A percentile compares a stretch with the other conserved stretches of the same genome.
These are phyloP conservation scores for Pyrrhoderma lamaoense DNA, from an alignment of 1,284 basidiomycete genomes.

Conservation along the genomic window DNA sequence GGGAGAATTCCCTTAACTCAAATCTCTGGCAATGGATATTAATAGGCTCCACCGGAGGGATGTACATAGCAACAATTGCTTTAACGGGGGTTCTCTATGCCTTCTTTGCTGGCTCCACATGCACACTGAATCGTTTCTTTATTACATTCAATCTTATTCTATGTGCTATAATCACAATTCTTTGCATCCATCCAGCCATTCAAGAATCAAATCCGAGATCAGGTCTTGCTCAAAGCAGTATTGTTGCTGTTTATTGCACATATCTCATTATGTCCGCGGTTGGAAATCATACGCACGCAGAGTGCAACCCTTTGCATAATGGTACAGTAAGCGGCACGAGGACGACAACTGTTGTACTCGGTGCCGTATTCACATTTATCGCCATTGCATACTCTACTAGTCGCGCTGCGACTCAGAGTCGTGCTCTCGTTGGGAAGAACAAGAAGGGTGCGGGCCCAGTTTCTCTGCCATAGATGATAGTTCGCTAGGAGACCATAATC, in stretches of 20 bases:
- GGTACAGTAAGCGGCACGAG: constrained; percentile 60
- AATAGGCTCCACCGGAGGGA: constrained; percentile 84
- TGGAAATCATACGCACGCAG: constrained; percentile 80
- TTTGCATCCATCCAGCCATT: constrained; percentile 81
- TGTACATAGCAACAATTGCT: constrained; percentile 80
- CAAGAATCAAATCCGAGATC: constrained; percentile 94
- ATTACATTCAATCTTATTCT: constrained; percentile 90
- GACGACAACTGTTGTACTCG: constrained; percentile 84
- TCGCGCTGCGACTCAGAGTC: constrained; percentile 91
- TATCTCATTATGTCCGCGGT: constrained; percentile 95
- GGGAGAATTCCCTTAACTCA: constrained; percentile 75
- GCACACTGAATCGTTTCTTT: constrained; percentile 90
- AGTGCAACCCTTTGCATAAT: constrained; percentile 83
- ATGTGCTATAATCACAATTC: constrained; percentile 72
- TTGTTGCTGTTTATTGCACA: constrained; percentile 96
- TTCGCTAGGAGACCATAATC: constrained; percentile 43
- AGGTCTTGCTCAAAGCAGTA: constrained; percentile 90
- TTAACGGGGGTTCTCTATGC: constrained; percentile 86
- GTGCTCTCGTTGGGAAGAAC: constrained; percentile 79
- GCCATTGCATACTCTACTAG: constrained; percentile 98
- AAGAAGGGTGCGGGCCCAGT: constrained; percentile 48
- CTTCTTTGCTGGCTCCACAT: constrained; percentile 86
- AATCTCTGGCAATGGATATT: constrained; percentile 96
- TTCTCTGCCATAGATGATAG: constrained; percentile 51
- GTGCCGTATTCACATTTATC: constrained; percentile 94